These are phyloP conservation scores for Lepidium campestre DNA, from an alignment of 441 rosid genomes.

Conservation along the genomic window DNA sequence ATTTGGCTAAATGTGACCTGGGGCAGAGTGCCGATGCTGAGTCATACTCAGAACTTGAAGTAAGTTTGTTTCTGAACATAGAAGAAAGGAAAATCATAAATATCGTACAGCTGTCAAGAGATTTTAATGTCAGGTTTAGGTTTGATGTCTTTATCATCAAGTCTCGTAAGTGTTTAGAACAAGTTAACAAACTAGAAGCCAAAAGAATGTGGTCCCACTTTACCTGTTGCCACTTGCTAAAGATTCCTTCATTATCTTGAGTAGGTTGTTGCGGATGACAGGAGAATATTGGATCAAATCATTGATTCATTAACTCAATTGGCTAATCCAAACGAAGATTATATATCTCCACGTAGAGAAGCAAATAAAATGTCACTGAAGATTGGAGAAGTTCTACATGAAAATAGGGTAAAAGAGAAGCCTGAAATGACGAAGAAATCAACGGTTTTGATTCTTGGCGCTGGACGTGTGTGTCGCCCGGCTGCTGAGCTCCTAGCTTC, in stretches of 20 bases:
- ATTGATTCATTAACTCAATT: conserved; percentile 78
- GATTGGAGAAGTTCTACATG: conserved; percentile 55
- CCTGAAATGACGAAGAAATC: conserved; percentile 32
- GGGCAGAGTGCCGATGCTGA: conserved; percentile 68
- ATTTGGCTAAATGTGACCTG: conserved; percentile 75
- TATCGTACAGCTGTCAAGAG: conserved; percentile 2
- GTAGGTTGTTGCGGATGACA: conserved; percentile 89
- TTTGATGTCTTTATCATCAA: conserved; percentile 14
- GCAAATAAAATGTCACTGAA: conserved; percentile 43
- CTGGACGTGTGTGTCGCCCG: conserved; percentile 91
- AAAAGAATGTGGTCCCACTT: conserved; percentile 15
- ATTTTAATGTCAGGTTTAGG: not conserved
- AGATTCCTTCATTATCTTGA: conserved; percentile 22
- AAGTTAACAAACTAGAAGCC: conserved; percentile 14
- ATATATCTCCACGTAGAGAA: conserved; percentile 27
- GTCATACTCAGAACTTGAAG: conserved; percentile 92
- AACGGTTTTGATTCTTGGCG: conserved; percentile 80
- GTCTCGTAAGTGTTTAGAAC: conserved; percentile 12
- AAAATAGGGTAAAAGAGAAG: conserved; percentile 32
- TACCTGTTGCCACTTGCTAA: not conserved
- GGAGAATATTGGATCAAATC: conserved; percentile 69
- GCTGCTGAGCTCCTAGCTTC: conserved; percentile 81
- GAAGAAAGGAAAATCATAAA: not conserved
- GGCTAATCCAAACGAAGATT: conserved; percentile 52
- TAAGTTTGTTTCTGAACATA: conserved; percentile 31